A percentile compares a stretch with the other conserved stretches of the same genome.
Conservation (phyloP, 352 stramenopile genomes). For the Pythium phragmiticola region DNA sequence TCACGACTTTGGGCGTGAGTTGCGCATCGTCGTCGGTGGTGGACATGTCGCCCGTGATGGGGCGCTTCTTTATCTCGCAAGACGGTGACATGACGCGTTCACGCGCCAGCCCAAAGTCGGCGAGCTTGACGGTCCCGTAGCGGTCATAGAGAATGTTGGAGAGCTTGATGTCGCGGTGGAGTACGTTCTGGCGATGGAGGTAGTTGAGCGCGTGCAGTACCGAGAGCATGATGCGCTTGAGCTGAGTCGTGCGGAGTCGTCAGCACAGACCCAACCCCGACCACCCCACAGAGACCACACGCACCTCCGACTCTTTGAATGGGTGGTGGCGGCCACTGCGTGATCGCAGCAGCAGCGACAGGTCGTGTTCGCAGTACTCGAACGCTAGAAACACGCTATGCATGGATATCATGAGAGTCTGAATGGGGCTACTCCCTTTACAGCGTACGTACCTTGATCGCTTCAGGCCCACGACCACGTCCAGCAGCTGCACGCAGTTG, state of each 20-base stretch:
- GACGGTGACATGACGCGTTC: slow-evolving; percentile 63
- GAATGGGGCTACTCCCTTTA: too few relatives aligned
- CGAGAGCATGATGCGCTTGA: slow-evolving; percentile 92
- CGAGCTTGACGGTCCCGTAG: slow-evolving; percentile 60
- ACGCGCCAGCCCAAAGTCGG: slow-evolving; percentile 62
- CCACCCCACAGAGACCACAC: slow-evolving; percentile 7
- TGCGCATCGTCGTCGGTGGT: slow-evolving; percentile 9
- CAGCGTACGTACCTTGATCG: slow-evolving; percentile 40
- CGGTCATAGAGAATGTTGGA: slow-evolving; percentile 93
- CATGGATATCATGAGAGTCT: not conserved
- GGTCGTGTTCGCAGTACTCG: slow-evolving; percentile 88
- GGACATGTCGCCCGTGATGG: slow-evolving; percentile 36
- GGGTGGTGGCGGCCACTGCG: slow-evolving; percentile 53
- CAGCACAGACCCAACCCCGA: not conserved
- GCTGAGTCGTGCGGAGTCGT: slow-evolving; percentile 24
- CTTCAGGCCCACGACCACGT: slow-evolving; percentile 69
- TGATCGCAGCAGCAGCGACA: slow-evolving; percentile 60
- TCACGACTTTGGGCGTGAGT: slow-evolving; percentile 91
- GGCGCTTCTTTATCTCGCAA: slow-evolving; percentile 55
- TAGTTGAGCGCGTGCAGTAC: slow-evolving; percentile 69
- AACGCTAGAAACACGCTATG: slow-evolving; percentile 88
- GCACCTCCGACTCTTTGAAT: slow-evolving; percentile 78
- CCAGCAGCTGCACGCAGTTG: slow-evolving; percentile 73
- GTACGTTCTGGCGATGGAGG: slow-evolving; percentile 77
- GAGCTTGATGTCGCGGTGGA: slow-evolving; percentile 96